Evolutionary conservation across 345 rosid species (phyloP).

Genomic region (Pugionium cornutum): DNA sequence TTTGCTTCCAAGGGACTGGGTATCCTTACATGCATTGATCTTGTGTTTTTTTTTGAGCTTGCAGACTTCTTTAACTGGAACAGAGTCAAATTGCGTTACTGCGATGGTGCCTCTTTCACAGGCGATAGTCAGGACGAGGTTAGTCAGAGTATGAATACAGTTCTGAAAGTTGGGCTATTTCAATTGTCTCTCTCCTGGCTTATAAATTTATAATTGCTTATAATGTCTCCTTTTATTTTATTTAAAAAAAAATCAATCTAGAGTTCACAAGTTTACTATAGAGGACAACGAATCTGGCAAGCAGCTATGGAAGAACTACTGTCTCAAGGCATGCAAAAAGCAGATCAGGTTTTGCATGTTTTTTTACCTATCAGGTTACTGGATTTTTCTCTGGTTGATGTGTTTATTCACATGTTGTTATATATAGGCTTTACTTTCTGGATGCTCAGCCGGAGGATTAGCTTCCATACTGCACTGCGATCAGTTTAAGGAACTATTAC

Average conservation of each 20-base stretch:
- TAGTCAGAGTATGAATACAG: conserved; percentile 6
- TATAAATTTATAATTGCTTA: not conserved
- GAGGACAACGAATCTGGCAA: conserved; percentile 86
- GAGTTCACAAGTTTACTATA: conserved; percentile 57
- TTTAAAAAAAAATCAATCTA: conserved; percentile 18
- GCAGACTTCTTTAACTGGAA: conserved; percentile 97
- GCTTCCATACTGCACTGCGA: conserved; percentile 90
- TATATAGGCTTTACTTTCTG: conserved; percentile 83
- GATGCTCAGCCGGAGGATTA: conserved; percentile 94
- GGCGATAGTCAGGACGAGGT: conserved; percentile 82
- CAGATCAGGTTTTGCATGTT: conserved; percentile 60
- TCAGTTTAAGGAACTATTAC: conserved; percentile 60
- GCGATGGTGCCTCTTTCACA: conserved; percentile 92
- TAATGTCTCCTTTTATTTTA: too few relatives aligned
- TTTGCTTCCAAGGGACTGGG: not conserved
- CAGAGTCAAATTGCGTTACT: conserved; percentile 80
- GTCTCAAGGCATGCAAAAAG: conserved; percentile 75
- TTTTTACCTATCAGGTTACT: not conserved
- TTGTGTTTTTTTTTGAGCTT: conserved; percentile 16
- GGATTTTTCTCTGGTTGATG: conserved; percentile 4
- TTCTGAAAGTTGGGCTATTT: too few relatives aligned
- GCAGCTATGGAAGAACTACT: conserved; percentile 67
- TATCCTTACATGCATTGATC: not conserved
- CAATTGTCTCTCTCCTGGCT: not conserved
- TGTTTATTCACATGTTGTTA: not conserved